A percentile compares a stretch with the other conserved stretches of the same genome.
Evolutionary conservation across 495 filamentous ascomycete genomes (phyloP).

Genomic region (Xylaria curta): DNA sequence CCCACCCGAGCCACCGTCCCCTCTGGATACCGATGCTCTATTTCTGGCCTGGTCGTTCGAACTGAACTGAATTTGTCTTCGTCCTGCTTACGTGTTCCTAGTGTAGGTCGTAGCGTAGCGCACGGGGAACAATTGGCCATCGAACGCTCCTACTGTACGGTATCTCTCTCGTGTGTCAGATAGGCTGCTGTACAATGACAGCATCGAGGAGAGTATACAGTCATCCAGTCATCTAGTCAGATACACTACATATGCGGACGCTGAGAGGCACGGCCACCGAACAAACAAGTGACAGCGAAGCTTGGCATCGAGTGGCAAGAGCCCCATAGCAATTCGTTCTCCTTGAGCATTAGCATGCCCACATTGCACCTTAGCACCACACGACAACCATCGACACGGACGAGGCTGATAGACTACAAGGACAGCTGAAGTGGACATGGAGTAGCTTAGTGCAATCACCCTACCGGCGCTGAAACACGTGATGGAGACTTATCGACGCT

Average conservation of each 20-base stretch:
- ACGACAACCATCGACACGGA: background rate
- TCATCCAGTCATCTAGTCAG: background rate
- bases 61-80: no score
- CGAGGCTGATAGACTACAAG: background rate
- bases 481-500: background rate
- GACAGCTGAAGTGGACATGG: background rate
- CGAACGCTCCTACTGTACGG: background rate
- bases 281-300: background rate
- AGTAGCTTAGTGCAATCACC: background rate
- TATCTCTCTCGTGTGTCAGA: background rate
- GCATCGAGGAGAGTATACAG: background rate
- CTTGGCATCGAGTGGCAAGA: background rate
- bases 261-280: background rate
- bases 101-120: background rate
- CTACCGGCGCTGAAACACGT: constrained; percentile 3
- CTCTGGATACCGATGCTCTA: background rate
- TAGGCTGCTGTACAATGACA: constrained; percentile 5
- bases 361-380: background rate
- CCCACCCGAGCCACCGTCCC: background rate
- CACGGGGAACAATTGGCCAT: background rate
- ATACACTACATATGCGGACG: background rate
- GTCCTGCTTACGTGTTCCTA: background rate
- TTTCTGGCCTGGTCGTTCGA: background rate
- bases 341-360: background rate
- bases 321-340: background rate